Evolutionary conservation across 208 protist species (phyloP), one percentile per base, ranked within the genome.

Genomic region (Trypanosoma mega): DNA sequence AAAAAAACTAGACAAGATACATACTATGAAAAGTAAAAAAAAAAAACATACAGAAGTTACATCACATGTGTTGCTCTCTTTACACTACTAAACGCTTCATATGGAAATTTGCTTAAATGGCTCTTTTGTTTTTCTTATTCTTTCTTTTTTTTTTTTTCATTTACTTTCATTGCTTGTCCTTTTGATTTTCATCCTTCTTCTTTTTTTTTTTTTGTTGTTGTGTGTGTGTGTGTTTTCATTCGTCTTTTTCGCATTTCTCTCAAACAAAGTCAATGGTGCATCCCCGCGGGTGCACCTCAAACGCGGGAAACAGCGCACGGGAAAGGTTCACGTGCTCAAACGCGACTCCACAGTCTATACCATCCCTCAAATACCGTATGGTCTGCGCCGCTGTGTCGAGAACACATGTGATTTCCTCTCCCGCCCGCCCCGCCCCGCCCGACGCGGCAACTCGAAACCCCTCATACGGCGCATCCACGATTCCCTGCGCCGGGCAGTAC

Each of bases 231-330:
- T n/a, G n/a, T n/a, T n/a, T n/a, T n/a, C n/a, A n/a, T n/a, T n/a
- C n/a, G n/a, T n/a, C n/a, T 21, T 1, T 20, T 24, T 9, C n/a
- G 4, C 8, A 8, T 23, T 45, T 27, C 24, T 26, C 8, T 73
- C 46, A 81, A 5, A 87, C 53, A 50, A 87, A 62, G 46, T 82
- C 76, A 24, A 87, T 44, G 2, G 58, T 52, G 37, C 61, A 61
- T 37, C 80, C 80, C 18, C 63, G 46, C 1, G 45, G 48, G 44
- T 87, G 78, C 23, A 87, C 30, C 60, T 87, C 80, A 26, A 87
- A 68, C 1, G 73, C 75, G 1, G 80, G 80, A 55, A 82, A 83
- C 20, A 87, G 70, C 0, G 80, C 71, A 14, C 58, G 54, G 7
- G 51, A 43, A 2, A 81, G 45, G 39, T 39, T 44, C 18, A 83